A percentile compares a stretch with the other conserved stretches of the same genome.
Conservation (phyloP, 2,329 filamentous ascomycete species). For the Rhynchosporium agropyri region DNA sequence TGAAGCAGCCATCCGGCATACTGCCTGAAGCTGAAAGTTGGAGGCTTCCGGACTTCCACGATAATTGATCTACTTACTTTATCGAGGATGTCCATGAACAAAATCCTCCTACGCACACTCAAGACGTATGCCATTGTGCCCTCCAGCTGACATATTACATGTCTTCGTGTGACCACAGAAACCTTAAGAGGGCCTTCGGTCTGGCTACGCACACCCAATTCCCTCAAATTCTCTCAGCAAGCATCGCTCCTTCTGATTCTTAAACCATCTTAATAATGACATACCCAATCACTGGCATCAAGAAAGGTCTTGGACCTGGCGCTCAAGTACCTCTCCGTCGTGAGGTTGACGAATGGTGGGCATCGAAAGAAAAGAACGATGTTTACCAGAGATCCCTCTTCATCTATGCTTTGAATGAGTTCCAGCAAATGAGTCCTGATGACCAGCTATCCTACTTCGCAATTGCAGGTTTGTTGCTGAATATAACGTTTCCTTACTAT, state of each 20-base stretch:
- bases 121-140: neutral
- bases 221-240: slow-evolving; percentile 13
- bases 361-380: slow-evolving; percentile 25
- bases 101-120: neutral
- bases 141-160: slow-evolving; percentile 10
- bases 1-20: slow-evolving; percentile 9
- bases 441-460: slow-evolving; percentile 27
- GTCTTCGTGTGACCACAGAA: neutral
- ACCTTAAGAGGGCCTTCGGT: neutral
- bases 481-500: neutral
- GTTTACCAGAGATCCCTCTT: slow-evolving; percentile 27
- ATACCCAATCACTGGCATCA: slow-evolving; percentile 29
- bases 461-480: slow-evolving; percentile 22
- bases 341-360: slow-evolving; percentile 31
- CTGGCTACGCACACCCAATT: neutral
- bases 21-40: slow-evolving; percentile 18
- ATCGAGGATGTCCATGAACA: neutral
- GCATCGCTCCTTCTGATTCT: neutral
- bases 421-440: slow-evolving; percentile 25
- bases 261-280: slow-evolving; percentile 11
- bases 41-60: neutral
- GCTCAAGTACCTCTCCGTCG: slow-evolving; percentile 26
- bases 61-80: neutral
- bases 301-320: slow-evolving; percentile 24
- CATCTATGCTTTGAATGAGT: slow-evolving; percentile 28